Conservation (phyloP, 352 stramenopile species). For the Elongisporangium senticosum region DNA sequence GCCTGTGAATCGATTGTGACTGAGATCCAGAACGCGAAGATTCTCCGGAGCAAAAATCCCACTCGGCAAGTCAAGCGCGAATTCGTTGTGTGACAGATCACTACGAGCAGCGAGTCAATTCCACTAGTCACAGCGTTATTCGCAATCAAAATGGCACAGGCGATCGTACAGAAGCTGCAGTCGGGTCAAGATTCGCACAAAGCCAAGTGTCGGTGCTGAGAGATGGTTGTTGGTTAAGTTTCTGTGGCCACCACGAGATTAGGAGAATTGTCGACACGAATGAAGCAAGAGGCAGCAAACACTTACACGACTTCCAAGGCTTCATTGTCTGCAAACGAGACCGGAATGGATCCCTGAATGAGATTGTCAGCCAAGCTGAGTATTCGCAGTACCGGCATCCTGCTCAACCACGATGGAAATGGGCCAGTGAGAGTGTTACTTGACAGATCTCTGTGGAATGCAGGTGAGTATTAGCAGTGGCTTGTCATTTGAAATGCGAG, state of each 20-base stretch:
- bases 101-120: slow-evolving; percentile 11
- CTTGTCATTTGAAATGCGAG: not conserved
- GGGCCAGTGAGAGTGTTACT: slow-evolving; percentile 40
- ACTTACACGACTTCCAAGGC: slow-evolving; percentile 61
- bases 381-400: slow-evolving; percentile 59
- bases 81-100: slow-evolving; percentile 31
- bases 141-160: not conserved
- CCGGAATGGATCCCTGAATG: slow-evolving; percentile 32
- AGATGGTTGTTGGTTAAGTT: not conserved
- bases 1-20: not conserved
- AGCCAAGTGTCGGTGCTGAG: not conserved
- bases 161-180: not conserved
- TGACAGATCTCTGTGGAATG: slow-evolving; percentile 37
- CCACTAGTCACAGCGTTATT: not conserved
- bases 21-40: not conserved
- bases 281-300: not conserved
- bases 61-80: slow-evolving; percentile 24
- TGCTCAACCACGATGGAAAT: slow-evolving; percentile 55
- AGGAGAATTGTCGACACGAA: not conserved
- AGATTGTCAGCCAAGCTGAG: slow-evolving; percentile 49
- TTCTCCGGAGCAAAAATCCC: slow-evolving; percentile 22
- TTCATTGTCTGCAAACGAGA: slow-evolving; percentile 48
- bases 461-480: not conserved
- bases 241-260: not conserved
- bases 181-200: not conserved